Base-by-base conservation (phyloP, 2,329 filamentous ascomycete species). In the Lojkania enalia region DNA sequence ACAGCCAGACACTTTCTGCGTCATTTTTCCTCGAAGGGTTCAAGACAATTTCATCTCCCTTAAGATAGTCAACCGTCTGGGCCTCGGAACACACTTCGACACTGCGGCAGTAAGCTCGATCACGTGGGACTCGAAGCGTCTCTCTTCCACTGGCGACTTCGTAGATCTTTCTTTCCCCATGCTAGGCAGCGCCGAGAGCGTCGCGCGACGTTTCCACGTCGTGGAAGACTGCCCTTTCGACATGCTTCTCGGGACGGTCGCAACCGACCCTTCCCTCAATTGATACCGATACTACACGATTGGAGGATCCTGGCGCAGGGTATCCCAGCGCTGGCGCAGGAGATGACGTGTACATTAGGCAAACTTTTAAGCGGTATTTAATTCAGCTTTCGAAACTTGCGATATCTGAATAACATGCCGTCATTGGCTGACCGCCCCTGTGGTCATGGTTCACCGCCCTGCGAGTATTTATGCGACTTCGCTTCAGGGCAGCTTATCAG, bases 1-100 rank as follows among this genome's bases (percentile, higher is more conserved):
- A 33, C 30, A 33, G 30, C 30, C 15, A 15, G 30, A 33, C 30
- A 33, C 30, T 11, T 33, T 33, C 30, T 33, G 30, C 30, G 30
- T 33, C 30, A 33, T 33, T 33, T 33, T 33, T 16, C 30, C 30
- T 33, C 30, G 30, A 33, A 16, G 30, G 15, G 30, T 33, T 33
- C 30, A 33, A 16, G 30, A 33, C 30, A 33, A 33, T 33, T 33
- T 33, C 30, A 16, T 33, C 30, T 33, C 30, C 30, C 30, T 33
- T 33, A 33, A 33, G 30, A 33, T 33, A 33, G 30, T 33, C 30
- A 33, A 33, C 30, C 30, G 30, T 33, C 30, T 33, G 30, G 30
- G 30, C 16, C 30, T 33, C 30, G 30, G 30, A 33, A 33, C 30
- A 33, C 30, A 33, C 30, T 33, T 16, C 30, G 30, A 33, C 30